phyloP scores from a whole-genome alignment of 805 yeast species.

The Saccharomycopsis lassenensis region DNA sequence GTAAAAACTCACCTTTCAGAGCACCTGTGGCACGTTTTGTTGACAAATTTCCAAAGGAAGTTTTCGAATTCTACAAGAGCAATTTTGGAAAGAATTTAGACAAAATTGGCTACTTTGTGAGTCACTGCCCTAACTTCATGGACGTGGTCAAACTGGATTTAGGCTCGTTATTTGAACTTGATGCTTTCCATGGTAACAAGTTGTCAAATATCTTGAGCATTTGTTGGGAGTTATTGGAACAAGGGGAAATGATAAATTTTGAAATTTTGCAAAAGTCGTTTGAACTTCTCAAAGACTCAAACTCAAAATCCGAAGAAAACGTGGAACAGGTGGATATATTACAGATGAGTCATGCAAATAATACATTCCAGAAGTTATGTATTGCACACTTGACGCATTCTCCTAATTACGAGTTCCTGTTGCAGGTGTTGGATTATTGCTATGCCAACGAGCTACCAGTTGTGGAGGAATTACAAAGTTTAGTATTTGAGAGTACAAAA shows the following conservation, averaged over 20 bases:
- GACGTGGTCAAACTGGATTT: slow-evolving; percentile 45
- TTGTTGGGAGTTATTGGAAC: no score
- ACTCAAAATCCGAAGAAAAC: no score
- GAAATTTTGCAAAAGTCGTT: no score
- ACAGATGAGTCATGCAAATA: slow-evolving; percentile 62
- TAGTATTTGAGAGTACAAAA: slow-evolving; percentile 46
- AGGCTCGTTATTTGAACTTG: slow-evolving; percentile 33
- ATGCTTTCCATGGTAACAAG: no score
- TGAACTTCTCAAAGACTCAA: no score
- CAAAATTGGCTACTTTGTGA: slow-evolving; percentile 41
- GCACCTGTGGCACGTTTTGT: slow-evolving; percentile 79
- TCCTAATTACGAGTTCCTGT: slow-evolving; percentile 27
- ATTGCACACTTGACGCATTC: slow-evolving; percentile 27
- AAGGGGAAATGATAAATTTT: no score
- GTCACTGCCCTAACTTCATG: slow-evolving; percentile 41
- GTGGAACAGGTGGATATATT: no score
- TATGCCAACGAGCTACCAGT: slow-evolving; percentile 33
- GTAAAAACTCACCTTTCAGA: slow-evolving; percentile 81
- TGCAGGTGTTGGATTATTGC: slow-evolving; percentile 33
- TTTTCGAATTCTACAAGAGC: slow-evolving; percentile 56
- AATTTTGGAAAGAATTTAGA: slow-evolving; percentile 50
- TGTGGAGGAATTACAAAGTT: slow-evolving; percentile 39
- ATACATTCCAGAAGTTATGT: slow-evolving; percentile 44
- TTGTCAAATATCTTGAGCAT: no score
- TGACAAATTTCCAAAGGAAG: slow-evolving; percentile 69